Percentiles rank a stretch among this genome's conserved stretches.
Conservation (phyloP, 1,139 yeast species). For the Candida pseudocylindracea region DNA sequence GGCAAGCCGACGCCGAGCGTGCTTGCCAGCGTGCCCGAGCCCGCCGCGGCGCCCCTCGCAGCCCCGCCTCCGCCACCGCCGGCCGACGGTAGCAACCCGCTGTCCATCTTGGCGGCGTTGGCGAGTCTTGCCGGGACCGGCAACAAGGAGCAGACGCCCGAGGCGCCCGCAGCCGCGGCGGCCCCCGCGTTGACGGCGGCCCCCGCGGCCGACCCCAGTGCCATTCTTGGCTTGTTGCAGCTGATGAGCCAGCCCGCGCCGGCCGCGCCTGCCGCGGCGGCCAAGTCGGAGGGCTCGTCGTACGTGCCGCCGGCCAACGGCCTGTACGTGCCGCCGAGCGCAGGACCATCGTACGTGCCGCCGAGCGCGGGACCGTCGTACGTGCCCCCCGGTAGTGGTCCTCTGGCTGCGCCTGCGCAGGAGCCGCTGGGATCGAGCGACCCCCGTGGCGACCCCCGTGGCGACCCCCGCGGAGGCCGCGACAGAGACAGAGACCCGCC, state of each 20-base stretch:
- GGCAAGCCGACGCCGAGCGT: constrained; percentile 23
- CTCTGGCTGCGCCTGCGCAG: too few relatives aligned
- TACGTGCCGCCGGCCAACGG: too few relatives aligned
- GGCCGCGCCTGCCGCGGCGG: not conserved
- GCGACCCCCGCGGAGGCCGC: constrained; percentile 4
- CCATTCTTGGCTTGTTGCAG: constrained; percentile 19
- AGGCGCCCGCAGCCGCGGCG: constrained; percentile 3
- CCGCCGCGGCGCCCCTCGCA: constrained; percentile 5
- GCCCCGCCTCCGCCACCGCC: constrained; percentile 6
- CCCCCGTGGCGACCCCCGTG: not conserved
- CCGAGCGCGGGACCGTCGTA: too few relatives aligned
- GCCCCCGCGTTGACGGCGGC: constrained; percentile 3
- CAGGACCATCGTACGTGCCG: too few relatives aligned
- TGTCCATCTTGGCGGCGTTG: constrained; percentile 42
- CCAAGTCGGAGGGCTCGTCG: not conserved
- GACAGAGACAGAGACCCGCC: constrained; percentile 1
- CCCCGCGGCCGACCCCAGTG: constrained; percentile 5
- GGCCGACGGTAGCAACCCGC: constrained; percentile 32
- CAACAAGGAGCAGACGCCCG: not conserved
- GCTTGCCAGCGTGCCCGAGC: constrained; percentile 2
- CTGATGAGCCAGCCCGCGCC: constrained; percentile 12
- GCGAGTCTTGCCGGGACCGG: constrained; percentile 6
- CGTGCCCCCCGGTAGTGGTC: too few relatives aligned
- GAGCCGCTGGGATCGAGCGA: not conserved
- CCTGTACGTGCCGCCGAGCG: too few relatives aligned